Base-by-base conservation (phyloP, 345 rosid species). In the Bruguiera parviflora region DNA sequence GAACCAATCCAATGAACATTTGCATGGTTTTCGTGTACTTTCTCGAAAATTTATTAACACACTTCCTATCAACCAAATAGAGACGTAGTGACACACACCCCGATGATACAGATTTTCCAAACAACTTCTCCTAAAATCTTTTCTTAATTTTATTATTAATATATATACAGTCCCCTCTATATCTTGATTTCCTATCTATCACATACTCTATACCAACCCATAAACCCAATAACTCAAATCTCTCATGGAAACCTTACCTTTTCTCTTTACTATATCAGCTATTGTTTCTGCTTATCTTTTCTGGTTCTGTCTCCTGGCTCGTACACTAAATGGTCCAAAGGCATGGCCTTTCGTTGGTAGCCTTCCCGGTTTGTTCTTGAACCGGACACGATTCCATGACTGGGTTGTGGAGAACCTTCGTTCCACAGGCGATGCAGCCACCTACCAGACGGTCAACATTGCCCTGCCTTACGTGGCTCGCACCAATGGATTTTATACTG, bases 331-430 rank as follows among this genome's bases (percentile, higher is more conserved):
- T 5, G 98, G 98, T 37, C 90, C 97, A 0, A 87, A 67, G 64
- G 84, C 81, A 19, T 85, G 85, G 79, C 98, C 98, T 0, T 3
- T 92, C 5, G 78, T 90, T 3, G 98, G 98, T 20, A 89, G 96
- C 71, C 81, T 93, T 19, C 98, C 97, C 8, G 31, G 5, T 67
- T 83, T 93, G 9, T 79, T 85, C 72, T 61, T 66, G 47, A 93
- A 91, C 80, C 81, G 89, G 37, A 69, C 63, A 53, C 70, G 85
- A 58, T 65, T 91, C 69, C 97, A 91, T 31, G 97, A 93, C 16
- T 93, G 98, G 97, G 86, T 93, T 24, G 83, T 90, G 1, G 71
- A 75, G 9, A 86, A 91, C 80, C 98, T 93, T 72, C 85, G 91
- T 0, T 73, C 80, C 27, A 81, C 88, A 0, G 93, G 96, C 2